These are phyloP conservation scores for Aspergillus bertholletiae DNA, from an alignment of 495 filamentous ascomycete genomes.

Conservation along the genomic window DNA sequence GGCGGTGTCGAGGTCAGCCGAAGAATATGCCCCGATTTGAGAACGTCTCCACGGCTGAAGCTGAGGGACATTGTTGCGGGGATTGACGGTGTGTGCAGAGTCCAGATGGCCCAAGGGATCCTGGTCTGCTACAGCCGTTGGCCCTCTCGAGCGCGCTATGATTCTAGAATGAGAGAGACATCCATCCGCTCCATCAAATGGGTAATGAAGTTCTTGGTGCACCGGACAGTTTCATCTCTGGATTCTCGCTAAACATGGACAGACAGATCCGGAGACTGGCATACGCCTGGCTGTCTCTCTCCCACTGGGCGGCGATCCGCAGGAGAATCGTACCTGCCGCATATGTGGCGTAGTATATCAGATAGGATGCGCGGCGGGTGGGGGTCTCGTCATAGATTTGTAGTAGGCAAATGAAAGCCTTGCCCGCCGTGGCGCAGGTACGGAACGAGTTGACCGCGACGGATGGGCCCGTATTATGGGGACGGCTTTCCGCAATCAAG, in stretches of 20 bases:
- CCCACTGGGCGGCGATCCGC: slow-evolving; percentile 31
- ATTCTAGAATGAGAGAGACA: slow-evolving; percentile 12
- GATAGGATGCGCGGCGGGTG: slow-evolving; percentile 28
- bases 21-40: too few relatives aligned
- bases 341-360: slow-evolving; percentile 39
- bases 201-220: slow-evolving; percentile 27
- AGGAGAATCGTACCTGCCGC: slow-evolving; percentile 34
- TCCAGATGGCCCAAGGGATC: not conserved
- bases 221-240: slow-evolving; percentile 28
- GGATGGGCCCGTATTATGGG: slow-evolving; percentile 19
- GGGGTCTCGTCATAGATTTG: slow-evolving; percentile 22
- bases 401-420: slow-evolving; percentile 15
- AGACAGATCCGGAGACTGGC: slow-evolving; percentile 22
- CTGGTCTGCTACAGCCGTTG: not conserved
- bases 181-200: slow-evolving; percentile 33
- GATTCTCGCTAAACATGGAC: slow-evolving; percentile 26
- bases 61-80: too few relatives aligned
- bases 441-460: slow-evolving; percentile 20
- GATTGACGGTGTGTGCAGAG: not conserved
- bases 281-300: slow-evolving; percentile 25
- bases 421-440: slow-evolving; percentile 22
- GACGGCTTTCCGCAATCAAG: slow-evolving; percentile 21
- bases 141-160: not conserved
- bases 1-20: slow-evolving; percentile 16
- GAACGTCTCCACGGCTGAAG: not conserved